Evolutionary conservation across 2,329 filamentous ascomycete genomes (phyloP), one percentile per base, ranked within the genome.

Genomic region (Cryoendolithus antarcticus): DNA sequence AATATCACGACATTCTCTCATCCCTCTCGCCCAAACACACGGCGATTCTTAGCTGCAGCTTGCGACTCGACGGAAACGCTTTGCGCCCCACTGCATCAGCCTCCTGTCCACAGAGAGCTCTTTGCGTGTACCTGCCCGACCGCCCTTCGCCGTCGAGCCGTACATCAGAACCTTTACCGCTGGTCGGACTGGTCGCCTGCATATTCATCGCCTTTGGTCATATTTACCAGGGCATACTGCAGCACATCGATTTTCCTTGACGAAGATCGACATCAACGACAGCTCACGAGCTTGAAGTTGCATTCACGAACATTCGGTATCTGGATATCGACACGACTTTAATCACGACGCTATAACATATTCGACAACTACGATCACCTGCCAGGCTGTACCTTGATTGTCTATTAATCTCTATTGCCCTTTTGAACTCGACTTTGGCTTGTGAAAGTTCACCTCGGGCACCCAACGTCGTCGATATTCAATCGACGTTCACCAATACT

Each of bases 371-470:
- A 48, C 43, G 47, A 49, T 44, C 47, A 45, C 41, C 47, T 49
- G 45, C 48, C 46, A 49, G 52, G 51, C 54, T 51, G 55, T 48
- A 55, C 38, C 45, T 38, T 46, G 44, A 51, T 52, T 42, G 46
- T 45, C 47, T 45, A 40, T 44, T 48, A 50, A 53, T 50, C 38
- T 44, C 35, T 29, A 38, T 41, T 41, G 38, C 43, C 38, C 38
- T 42, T 40, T 38, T 37, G 30, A 40, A 27, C 40, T 31, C 38
- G 27, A 34, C 32, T 37, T 37, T 33, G 34, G 30, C 40, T 40
- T 39, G 38, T 39, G 38, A 39, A 24, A 39, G 38, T 13, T 21
- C 24, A 30, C 30, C 15, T 19, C 15, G 15, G 15, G 15, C 15
- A 19, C 15, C 15, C 15, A 19, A 19, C 15, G 3, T 32, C 12